A percentile compares a stretch with the other conserved stretches of the same genome.
These are phyloP conservation scores for Fusarium sp. DNA, from an alignment of 2,329 filamentous ascomycete species.

Conservation along the genomic window DNA sequence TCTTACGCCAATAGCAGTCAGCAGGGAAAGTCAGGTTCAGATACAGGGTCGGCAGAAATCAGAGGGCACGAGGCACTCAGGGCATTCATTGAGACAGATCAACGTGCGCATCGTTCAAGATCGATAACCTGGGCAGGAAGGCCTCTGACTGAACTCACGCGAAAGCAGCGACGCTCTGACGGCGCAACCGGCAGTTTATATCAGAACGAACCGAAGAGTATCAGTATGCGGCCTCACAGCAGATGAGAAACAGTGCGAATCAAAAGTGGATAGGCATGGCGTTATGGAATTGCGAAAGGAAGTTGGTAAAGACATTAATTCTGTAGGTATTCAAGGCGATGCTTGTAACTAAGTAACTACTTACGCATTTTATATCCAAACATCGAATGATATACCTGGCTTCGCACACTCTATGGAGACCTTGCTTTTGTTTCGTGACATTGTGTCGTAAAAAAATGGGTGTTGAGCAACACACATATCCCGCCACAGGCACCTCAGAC, in stretches of 20 bases:
- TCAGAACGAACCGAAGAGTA: background rate
- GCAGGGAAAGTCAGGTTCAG: background rate
- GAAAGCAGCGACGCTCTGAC: background rate
- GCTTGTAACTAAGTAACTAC: slow-evolving; percentile 1
- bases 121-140: background rate
- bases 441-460: background rate
- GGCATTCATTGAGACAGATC: background rate
- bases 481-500: background rate
- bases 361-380: slow-evolving; percentile 10
- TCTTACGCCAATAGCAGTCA: background rate
- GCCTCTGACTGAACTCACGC: background rate
- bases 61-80: background rate
- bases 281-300: background rate
- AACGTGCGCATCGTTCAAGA: background rate
- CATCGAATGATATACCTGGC: background rate
- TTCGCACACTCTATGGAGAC: background rate
- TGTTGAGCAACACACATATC: background rate
- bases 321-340: background rate
- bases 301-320: slow-evolving; percentile 1
- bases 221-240: background rate
- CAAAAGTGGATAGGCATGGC: background rate
- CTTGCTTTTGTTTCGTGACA: background rate
- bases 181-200: background rate
- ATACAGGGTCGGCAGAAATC: background rate
- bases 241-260: background rate